Conservation (phyloP, 148 eudicot species). For the Camellia lanceoleosa region DNA sequence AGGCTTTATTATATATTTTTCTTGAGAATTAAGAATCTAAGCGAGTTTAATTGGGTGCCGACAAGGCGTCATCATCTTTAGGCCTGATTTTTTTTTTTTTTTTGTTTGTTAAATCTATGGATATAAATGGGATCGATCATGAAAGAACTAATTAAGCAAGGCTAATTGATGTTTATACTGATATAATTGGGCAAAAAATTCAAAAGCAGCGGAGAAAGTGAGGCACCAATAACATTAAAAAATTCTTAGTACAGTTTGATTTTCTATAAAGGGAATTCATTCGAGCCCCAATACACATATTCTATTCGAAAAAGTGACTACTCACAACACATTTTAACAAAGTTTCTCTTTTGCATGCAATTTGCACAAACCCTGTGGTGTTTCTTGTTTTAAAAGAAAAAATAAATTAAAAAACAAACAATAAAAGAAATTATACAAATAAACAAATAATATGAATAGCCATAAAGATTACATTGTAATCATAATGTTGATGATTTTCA, state of each 20-base stretch:
- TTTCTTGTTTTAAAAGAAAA: conserved; percentile 17
- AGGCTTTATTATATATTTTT: not conserved
- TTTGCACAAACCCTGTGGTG: conserved; percentile 33
- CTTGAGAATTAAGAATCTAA: not conserved
- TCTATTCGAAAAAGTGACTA: conserved; percentile 20
- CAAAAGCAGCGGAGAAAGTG: conserved; percentile 15
- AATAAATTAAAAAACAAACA: conserved; percentile 3
- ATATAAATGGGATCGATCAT: not conserved
- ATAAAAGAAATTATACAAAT: conserved; percentile 18
- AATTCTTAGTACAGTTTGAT: conserved; percentile 19
- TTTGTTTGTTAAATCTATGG: not conserved
- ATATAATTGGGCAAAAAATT: not conserved
- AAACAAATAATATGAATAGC: conserved; percentile 24
- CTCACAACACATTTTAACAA: conserved; percentile 28
- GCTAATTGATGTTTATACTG: not conserved
- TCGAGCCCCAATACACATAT: conserved; percentile 28
- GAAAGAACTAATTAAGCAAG: not conserved
- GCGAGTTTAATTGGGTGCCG: not conserved
- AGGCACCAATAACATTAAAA: conserved; percentile 13
- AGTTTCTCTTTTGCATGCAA: conserved; percentile 24
- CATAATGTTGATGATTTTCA: conserved; percentile 53
- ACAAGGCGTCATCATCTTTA: conserved; percentile 5
- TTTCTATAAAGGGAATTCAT: conserved; percentile 22
- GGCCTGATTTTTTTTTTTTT: not conserved
- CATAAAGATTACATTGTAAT: conserved; percentile 51